phyloP scores from a whole-genome alignment of 495 filamentous ascomycete species.

The Podospora fimiseda region DNA sequence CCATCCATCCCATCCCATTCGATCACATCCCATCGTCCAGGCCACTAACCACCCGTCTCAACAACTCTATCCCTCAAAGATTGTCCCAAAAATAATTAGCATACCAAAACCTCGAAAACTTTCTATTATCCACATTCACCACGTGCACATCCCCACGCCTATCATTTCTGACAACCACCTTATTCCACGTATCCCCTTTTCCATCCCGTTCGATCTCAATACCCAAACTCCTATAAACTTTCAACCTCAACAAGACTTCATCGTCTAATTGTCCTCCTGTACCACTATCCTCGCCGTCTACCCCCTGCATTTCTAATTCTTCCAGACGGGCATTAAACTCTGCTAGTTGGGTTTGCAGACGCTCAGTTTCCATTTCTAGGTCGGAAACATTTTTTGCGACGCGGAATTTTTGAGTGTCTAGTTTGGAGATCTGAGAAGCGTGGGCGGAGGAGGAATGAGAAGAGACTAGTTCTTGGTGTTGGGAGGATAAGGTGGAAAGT shows the following conservation, averaged over 20 bases:
- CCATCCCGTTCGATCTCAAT: slow-evolving; percentile 82
- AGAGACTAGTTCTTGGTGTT: slow-evolving; percentile 63
- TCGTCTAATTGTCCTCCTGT: slow-evolving; percentile 37
- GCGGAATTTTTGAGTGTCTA: slow-evolving; percentile 92
- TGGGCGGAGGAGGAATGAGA: slow-evolving; percentile 69
- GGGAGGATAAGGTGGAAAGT: slow-evolving; percentile 57
- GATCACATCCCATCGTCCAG: background rate
- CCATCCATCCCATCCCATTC: background rate
- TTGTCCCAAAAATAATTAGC: slow-evolving; percentile 93
- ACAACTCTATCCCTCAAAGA: slow-evolving; percentile 38
- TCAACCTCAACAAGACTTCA: slow-evolving; percentile 64
- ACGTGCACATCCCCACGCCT: slow-evolving; percentile 89
- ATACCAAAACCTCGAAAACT: slow-evolving; percentile 87
- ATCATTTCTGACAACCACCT: slow-evolving; percentile 80
- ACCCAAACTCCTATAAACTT: slow-evolving; percentile 83
- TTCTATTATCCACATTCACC: slow-evolving; percentile 78
- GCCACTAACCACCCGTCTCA: slow-evolving; percentile 15
- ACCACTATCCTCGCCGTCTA: slow-evolving; percentile 49
- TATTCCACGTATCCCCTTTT: slow-evolving; percentile 66
- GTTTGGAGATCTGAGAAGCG: slow-evolving; percentile 70
- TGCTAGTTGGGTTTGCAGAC: slow-evolving; percentile 73
- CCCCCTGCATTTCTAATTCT: slow-evolving; percentile 76
- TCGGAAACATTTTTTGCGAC: slow-evolving; percentile 83
- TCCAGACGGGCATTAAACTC: slow-evolving; percentile 68
- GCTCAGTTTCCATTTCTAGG: slow-evolving; percentile 85